Conservation (phyloP, 805 yeast species). For the Lipomyces spencermartinsiae region DNA sequence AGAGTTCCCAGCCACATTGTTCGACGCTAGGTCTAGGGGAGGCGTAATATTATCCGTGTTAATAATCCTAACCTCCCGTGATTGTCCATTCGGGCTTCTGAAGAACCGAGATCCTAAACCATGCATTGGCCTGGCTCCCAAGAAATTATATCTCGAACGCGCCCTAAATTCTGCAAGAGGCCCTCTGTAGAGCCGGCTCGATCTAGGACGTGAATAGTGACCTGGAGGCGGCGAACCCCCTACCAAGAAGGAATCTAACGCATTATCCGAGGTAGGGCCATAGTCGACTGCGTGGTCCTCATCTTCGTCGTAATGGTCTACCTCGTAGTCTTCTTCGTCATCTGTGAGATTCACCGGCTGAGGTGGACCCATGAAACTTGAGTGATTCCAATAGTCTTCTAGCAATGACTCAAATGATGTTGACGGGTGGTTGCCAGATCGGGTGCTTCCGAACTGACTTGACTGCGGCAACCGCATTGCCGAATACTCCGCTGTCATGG, state of each 20-base stretch:
- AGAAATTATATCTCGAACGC: constrained; percentile 1
- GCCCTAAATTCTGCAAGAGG: constrained; percentile 8
- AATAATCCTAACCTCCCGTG: constrained; percentile 23
- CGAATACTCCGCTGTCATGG: constrained; percentile 14
- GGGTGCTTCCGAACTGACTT: constrained; percentile 11
- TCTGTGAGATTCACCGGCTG: constrained; percentile 9
- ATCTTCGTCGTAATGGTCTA: constrained; percentile 12
- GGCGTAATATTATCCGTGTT: constrained; percentile 28
- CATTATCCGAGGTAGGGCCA: constrained; percentile 1
- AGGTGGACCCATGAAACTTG: background rate
- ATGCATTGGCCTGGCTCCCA: background rate
- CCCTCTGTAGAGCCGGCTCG: background rate
- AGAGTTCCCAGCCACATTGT: background rate
- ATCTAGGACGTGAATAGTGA: background rate
- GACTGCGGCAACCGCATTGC: constrained; percentile 19
- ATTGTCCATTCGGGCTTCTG: constrained; percentile 1
- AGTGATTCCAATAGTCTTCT: constrained; percentile 12
- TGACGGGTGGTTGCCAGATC: background rate
- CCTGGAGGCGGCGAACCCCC: background rate
- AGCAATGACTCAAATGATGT: constrained; percentile 7
- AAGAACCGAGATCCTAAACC: constrained; percentile 3
- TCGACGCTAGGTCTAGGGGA: background rate
- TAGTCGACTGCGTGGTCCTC: constrained; percentile 1
- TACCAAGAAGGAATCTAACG: background rate
- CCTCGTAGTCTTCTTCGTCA: constrained; percentile 13